These are phyloP conservation scores for Hypoxylon crocopeplum DNA, from an alignment of 495 filamentous ascomycete genomes.

Conservation along the genomic window DNA sequence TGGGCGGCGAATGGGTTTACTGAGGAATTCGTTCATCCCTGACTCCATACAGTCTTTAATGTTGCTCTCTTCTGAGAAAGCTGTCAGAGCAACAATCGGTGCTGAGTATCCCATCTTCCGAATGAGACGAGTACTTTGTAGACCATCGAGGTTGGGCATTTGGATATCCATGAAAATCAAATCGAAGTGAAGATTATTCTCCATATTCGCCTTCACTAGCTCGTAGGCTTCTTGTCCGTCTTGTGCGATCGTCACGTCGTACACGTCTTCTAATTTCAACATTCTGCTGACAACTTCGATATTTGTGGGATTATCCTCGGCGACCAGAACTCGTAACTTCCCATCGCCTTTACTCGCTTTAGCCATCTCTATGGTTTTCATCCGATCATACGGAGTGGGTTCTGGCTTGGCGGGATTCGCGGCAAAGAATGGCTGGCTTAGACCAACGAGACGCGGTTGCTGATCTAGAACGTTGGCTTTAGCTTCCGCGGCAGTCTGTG, in stretches of 20 bases:
- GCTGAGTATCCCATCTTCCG: constrained; percentile 84
- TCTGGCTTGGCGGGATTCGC: constrained; percentile 49
- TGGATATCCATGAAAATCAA: constrained; percentile 95
- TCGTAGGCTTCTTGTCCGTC: constrained; percentile 92
- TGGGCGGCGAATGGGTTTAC: constrained; percentile 84
- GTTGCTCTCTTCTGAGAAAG: constrained; percentile 89
- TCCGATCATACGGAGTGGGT: constrained; percentile 45
- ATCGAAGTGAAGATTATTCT: constrained; percentile 71
- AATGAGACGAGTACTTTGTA: constrained; percentile 87
- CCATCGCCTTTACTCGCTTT: constrained; percentile 63
- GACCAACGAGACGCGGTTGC: constrained; percentile 79
- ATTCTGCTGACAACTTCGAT: constrained; percentile 80
- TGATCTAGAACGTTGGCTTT: constrained; percentile 50
- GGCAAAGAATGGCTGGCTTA: constrained; percentile 87
- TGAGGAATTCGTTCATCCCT: constrained; percentile 74
- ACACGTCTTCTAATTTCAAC: constrained; percentile 62
- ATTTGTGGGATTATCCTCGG: constrained; percentile 95
- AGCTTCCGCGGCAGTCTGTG: constrained; percentile 41
- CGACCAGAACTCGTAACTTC: constrained; percentile 84
- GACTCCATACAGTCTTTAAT: constrained; percentile 82
- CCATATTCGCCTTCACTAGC: constrained; percentile 82
- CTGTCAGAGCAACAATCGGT: constrained; percentile 90
- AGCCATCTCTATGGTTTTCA: constrained; percentile 55
- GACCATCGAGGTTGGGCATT: constrained; percentile 93
- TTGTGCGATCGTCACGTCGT: constrained; percentile 79